Percentiles rank a stretch among this genome's conserved stretches.
phyloP scores from a whole-genome alignment of 2,329 filamentous ascomycete genomes.

The Colletotrichum australisinense region DNA sequence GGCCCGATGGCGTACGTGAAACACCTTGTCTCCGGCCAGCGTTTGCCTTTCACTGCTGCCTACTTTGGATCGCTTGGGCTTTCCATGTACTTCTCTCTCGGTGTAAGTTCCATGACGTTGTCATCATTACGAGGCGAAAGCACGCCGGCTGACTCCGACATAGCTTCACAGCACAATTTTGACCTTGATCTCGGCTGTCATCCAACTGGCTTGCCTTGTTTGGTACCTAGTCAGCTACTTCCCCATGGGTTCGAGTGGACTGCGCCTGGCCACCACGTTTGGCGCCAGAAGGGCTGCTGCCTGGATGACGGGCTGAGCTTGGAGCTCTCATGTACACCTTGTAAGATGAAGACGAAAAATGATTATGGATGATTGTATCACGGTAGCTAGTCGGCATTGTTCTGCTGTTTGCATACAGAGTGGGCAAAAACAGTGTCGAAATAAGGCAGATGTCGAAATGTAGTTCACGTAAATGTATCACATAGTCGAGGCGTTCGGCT shows the following conservation, averaged over 20 bases:
- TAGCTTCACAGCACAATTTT: constrained; percentile 87
- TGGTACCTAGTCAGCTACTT: constrained; percentile 99
- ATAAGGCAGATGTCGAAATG: background rate
- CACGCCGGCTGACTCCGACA: constrained; percentile 39
- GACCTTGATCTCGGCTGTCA: constrained; percentile 84
- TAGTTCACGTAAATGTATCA: background rate
- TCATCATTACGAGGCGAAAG: constrained; percentile 1
- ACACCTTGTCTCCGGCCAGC: constrained; percentile 85
- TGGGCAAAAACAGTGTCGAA: too few species aligned
- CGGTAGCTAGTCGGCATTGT: background rate
- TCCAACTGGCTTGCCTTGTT: constrained; percentile 84
- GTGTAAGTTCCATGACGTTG: constrained; percentile 71
- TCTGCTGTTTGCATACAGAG: background rate
- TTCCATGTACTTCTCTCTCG: constrained; percentile 91
- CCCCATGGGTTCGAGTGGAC: constrained; percentile 91
- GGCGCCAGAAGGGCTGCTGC: constrained; percentile 85
- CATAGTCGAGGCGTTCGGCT: background rate
- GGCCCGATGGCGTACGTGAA: constrained; percentile 85
- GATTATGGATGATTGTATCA: background rate
- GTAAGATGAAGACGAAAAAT: background rate
- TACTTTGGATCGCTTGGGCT: constrained; percentile 94
- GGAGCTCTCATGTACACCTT: background rate
- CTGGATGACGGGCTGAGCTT: constrained; percentile 81
- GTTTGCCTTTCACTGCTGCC: constrained; percentile 91
- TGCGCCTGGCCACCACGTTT: constrained; percentile 88